These are phyloP conservation scores for Carex littledalei DNA, from an alignment of 176 grass and related monocot species.

Conservation along the genomic window DNA sequence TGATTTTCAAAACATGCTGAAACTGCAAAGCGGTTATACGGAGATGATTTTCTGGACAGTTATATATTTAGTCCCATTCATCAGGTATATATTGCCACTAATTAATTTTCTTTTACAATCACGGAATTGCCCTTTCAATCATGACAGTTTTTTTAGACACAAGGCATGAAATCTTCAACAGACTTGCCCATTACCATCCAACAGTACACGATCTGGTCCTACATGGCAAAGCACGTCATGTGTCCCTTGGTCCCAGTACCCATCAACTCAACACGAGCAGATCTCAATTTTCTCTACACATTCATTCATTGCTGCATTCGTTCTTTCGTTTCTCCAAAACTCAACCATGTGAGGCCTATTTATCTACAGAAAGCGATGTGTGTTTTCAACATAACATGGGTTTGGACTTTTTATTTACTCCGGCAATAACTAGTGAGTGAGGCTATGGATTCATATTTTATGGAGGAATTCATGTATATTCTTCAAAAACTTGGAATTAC, in stretches of 20 bases:
- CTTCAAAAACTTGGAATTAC: no score
- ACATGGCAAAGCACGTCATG: slow-evolving; percentile 20
- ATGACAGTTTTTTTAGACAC: not conserved
- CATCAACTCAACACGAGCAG: slow-evolving; percentile 22
- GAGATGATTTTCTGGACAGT: not conserved
- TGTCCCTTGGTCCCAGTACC: slow-evolving; percentile 3
- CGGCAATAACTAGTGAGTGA: not conserved
- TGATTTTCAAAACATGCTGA: no score
- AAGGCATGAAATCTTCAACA: not conserved
- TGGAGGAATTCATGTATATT: no score
- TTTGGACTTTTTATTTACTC: not conserved
- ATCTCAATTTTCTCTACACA: slow-evolving; percentile 1
- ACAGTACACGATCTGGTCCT: not conserved
- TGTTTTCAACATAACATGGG: not conserved
- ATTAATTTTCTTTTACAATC: not conserved
- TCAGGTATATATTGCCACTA: not conserved
- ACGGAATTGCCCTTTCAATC: not conserved
- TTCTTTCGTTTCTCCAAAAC: not conserved
- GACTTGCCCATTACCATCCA: not conserved
- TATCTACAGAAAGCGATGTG: slow-evolving; percentile 7
- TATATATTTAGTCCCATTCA: not conserved
- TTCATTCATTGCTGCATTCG: not conserved
- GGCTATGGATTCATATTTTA: no score
- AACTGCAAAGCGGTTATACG: no score
- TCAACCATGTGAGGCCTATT: slow-evolving; percentile 29